Percentiles rank a stretch among this genome's conserved stretches.
These are phyloP conservation scores for Alternaria brassicicola DNA, from an alignment of 2,329 filamentous ascomycete genomes.

Conservation along the genomic window DNA sequence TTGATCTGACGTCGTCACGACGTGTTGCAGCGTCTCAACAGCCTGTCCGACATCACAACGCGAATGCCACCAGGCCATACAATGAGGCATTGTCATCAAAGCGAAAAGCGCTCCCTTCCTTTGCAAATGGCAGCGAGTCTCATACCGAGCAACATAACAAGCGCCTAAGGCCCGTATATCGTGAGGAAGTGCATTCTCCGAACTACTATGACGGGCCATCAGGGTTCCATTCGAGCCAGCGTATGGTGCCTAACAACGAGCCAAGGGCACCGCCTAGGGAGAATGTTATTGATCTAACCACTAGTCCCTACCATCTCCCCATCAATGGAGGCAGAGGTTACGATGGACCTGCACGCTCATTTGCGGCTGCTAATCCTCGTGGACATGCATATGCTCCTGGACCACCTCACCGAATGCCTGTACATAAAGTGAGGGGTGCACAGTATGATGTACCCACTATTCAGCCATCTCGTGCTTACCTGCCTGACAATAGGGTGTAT, in stretches of 20 bases:
- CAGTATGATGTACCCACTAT: slow-evolving; percentile 22
- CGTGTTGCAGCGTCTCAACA: slow-evolving; percentile 11
- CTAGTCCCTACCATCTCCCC: slow-evolving; percentile 26
- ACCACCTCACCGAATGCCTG: slow-evolving; percentile 17
- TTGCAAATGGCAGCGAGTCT: slow-evolving; percentile 11
- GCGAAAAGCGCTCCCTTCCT: slow-evolving; percentile 23
- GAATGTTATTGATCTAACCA: slow-evolving; percentile 34
- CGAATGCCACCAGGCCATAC: slow-evolving; percentile 10
- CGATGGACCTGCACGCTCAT: slow-evolving; percentile 8
- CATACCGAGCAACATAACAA: slow-evolving; percentile 16
- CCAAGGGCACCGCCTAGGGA: slow-evolving; percentile 17
- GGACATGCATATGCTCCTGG: slow-evolving; percentile 20
- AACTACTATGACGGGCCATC: slow-evolving; percentile 1
- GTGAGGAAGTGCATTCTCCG: slow-evolving; percentile 11
- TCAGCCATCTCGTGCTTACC: slow-evolving; percentile 18
- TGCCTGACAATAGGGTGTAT: slow-evolving; percentile 19
- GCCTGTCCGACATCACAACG: slow-evolving; percentile 11
- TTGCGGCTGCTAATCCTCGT: slow-evolving; percentile 12
- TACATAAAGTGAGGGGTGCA: slow-evolving; percentile 24
- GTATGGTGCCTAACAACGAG: slow-evolving; percentile 17
- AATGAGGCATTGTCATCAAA: slow-evolving; percentile 21
- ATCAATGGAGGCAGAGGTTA: slow-evolving; percentile 10
- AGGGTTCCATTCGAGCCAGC: slow-evolving; percentile 7
- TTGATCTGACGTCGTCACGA: slow-evolving; percentile 26
- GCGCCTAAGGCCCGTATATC: slow-evolving; percentile 21